Evolutionary conservation across 1,284 basidiomycete genomes (phyloP), one percentile per base, ranked within the genome.

Genomic region (Tylopilus sp.): DNA sequence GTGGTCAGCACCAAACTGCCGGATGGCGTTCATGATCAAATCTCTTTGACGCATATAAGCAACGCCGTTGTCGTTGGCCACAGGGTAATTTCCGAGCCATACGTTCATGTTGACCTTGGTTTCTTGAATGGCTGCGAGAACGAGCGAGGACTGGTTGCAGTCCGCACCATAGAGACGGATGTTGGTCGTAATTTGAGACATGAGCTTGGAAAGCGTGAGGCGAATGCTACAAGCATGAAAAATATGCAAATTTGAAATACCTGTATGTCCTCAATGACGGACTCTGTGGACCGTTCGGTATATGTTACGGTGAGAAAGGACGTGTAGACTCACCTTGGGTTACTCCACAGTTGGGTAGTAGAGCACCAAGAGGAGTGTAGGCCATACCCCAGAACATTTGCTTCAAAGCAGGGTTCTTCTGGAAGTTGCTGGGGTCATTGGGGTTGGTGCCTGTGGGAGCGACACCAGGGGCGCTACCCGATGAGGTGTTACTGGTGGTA

Each of bases 51-150:
- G 77, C 1, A 68, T 57, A 66, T 92, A 96, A 2, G 86, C 83
- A 0, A 75, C 71, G 26, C 77, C 72, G 53, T 86, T 81, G 56
- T 86, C 82, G 46, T 76, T 79, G 33, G 85, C 65, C 10, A 75
- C 59, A 26, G 77, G 76, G 66, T 85, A 97, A 61, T 90, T 91
- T 28, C 85, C 94, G n/a, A 93, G 76, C 70, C 76, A 96, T 14
- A 97, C 88, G 10, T 72, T 74, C 81, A 98, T 78, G 70, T 95
- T 77, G 48, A 92, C 89, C 68, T 95, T 91, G 44, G 93, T 95
- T 61, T 85, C 81, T 62, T 87, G 75, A 65, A 99, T 90, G 1
- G 89, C 91, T 57, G 90, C 82, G 33, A 93, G 75, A 38, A 81
- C 77, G 37, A 81, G 71, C 1, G 76, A 74, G 9, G 76, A 72